Evolutionary conservation across 2,329 filamentous ascomycete species (phyloP).

Genomic region (Fusarium staphyleae): DNA sequence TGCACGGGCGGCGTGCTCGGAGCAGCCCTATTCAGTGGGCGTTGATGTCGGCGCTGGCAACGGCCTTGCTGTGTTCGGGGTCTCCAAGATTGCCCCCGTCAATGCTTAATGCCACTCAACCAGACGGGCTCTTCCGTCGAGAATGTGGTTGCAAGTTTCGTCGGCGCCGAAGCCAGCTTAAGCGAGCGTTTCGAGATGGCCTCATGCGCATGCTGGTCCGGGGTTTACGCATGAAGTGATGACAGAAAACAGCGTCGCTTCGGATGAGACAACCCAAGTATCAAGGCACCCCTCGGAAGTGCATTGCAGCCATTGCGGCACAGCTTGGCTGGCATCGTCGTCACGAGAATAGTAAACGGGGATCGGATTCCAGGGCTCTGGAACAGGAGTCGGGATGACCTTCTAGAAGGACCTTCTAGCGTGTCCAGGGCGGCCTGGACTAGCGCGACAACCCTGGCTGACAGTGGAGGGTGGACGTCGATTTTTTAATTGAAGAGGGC

Average conservation of each 20-base stretch:
- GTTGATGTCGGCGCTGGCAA: neutral
- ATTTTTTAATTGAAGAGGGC: constrained; percentile 32
- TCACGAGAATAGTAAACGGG: constrained; percentile 30
- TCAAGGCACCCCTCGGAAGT: constrained; percentile 9
- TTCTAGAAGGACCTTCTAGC: constrained; percentile 44
- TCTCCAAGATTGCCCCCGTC: constrained; percentile 38
- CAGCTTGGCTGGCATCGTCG: constrained; percentile 20
- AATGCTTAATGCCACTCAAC: constrained; percentile 37
- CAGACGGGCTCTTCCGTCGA: constrained; percentile 14
- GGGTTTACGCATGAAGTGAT: constrained; percentile 30
- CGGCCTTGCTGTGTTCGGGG: constrained; percentile 16
- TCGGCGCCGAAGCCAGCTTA: constrained; percentile 27
- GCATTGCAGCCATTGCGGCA: constrained; percentile 23
- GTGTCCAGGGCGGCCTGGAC: constrained; percentile 30
- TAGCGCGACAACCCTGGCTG: constrained; percentile 31
- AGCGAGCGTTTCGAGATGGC: constrained; percentile 29
- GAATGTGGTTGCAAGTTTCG: constrained; percentile 8
- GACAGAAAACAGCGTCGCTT: constrained; percentile 22
- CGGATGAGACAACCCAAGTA: constrained; percentile 6
- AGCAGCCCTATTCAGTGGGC: constrained; percentile 34
- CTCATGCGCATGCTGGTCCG: constrained; percentile 9
- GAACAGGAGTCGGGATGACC: constrained; percentile 37
- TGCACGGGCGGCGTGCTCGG: constrained; percentile 24
- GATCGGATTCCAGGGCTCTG: constrained; percentile 37
- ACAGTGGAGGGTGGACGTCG: constrained; percentile 29